Evolutionary conservation across 345 rosid genomes (phyloP).

Genomic region (Linum usitatissimum): DNA sequence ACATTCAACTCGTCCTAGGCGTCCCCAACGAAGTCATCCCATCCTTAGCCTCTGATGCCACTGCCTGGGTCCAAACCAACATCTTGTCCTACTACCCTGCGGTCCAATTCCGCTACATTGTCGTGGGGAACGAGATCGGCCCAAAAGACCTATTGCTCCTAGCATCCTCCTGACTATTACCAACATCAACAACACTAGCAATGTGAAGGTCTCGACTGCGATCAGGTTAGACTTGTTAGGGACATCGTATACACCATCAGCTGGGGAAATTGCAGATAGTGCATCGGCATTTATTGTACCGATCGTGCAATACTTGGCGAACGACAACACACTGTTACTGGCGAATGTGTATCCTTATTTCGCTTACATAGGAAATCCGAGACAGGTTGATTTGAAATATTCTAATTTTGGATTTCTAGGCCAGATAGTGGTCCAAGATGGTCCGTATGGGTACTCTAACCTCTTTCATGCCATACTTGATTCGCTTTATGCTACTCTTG

Average conservation of each 20-base stretch:
- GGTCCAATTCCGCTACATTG: slow-evolving; percentile 41
- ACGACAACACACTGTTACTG: slow-evolving; percentile 16
- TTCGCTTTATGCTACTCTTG: slow-evolving; percentile 14
- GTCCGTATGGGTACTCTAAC: slow-evolving; percentile 12
- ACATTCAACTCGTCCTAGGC: slow-evolving; percentile 26
- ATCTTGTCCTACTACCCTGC: slow-evolving; percentile 18
- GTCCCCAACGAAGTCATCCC: slow-evolving; percentile 26
- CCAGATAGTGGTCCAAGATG: slow-evolving; percentile 10
- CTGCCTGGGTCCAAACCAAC: slow-evolving; percentile 29
- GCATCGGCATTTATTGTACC: slow-evolving; percentile 20
- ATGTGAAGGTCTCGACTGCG: slow-evolving; percentile 35
- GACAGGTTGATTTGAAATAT: slow-evolving; percentile 9
- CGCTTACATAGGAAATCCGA: not conserved
- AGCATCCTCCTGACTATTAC: slow-evolving; percentile 23
- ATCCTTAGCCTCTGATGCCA: slow-evolving; percentile 13
- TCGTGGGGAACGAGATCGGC: slow-evolving; percentile 37
- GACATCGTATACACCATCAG: slow-evolving; percentile 24
- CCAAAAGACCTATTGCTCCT: slow-evolving; percentile 13
- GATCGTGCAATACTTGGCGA: slow-evolving; percentile 15
- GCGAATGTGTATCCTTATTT: slow-evolving; percentile 24
- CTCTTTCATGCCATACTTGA: slow-evolving; percentile 23
- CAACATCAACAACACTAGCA: slow-evolving; percentile 14
- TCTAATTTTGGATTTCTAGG: slow-evolving; percentile 14
- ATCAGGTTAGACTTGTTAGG: slow-evolving; percentile 11
- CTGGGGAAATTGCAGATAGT: slow-evolving; percentile 4